Evolutionary conservation across 805 yeast genomes (phyloP).

Genomic region (Kodamaea fukazawae): DNA sequence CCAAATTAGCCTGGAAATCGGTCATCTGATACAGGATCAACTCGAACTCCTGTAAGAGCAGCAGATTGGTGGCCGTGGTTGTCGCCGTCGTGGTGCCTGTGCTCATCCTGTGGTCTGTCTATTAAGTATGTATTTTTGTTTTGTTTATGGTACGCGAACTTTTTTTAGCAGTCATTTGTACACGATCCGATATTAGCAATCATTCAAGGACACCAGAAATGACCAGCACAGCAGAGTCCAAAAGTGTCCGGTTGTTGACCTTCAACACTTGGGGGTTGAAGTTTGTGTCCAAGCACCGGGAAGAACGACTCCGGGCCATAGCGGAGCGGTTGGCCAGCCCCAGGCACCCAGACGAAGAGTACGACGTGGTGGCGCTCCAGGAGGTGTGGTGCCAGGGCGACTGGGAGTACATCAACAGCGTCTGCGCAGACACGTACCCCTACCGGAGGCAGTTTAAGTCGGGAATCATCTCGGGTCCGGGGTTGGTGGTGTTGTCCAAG

Average conservation of each 20-base stretch:
- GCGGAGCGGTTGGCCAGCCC: constrained; percentile 57
- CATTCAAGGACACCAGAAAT: neutral
- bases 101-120: too few species aligned
- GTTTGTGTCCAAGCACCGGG: constrained; percentile 69
- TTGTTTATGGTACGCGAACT: neutral
- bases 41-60: constrained; percentile 32
- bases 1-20: constrained; percentile 37
- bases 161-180: neutral
- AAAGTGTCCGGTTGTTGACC: constrained; percentile 52
- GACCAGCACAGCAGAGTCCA: neutral
- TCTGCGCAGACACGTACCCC: constrained; percentile 51
- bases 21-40: constrained; percentile 37
- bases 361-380: constrained; percentile 89
- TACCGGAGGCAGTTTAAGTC: constrained; percentile 68
- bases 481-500: constrained; percentile 78
- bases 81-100: neutral
- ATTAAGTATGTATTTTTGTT: neutral
- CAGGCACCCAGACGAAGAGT: constrained; percentile 34
- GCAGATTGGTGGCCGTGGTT: constrained; percentile 1
- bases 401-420: constrained; percentile 60
- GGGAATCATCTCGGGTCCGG: constrained; percentile 92
- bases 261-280: constrained; percentile 90
- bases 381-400: constrained; percentile 90
- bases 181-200: too few species aligned
- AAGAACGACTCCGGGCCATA: constrained; percentile 65